These are phyloP conservation scores for Trichaptum fuscoviolaceum DNA, from an alignment of 768 basidiomycete species.

Conservation along the genomic window DNA sequence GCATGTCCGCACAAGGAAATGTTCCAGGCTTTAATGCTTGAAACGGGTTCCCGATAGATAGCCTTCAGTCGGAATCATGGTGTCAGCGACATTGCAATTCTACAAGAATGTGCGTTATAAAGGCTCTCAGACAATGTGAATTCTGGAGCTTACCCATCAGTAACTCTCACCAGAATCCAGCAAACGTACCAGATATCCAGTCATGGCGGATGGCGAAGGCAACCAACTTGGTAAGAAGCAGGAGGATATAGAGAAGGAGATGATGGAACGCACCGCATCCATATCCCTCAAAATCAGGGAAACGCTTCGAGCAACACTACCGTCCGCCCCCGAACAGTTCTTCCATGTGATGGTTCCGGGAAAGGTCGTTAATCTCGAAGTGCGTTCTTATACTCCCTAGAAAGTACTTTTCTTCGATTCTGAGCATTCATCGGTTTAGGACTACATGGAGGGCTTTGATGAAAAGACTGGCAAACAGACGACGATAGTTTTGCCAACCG, in stretches of 20 bases:
- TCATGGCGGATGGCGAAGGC: no score
- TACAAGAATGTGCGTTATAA: no score
- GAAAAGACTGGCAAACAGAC: not conserved
- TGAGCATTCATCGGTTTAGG: not conserved
- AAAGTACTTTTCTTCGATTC: not conserved
- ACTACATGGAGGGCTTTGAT: not conserved
- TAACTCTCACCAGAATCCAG: no score
- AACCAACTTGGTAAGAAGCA: no score
- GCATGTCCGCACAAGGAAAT: no score
- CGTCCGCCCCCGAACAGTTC: not conserved
- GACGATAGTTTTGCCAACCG: not conserved
- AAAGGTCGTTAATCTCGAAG: not conserved
- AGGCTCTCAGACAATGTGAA: no score
- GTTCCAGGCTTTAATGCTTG: no score
- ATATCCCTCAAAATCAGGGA: not conserved
- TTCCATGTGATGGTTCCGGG: not conserved
- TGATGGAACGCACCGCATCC: not conserved
- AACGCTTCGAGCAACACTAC: not conserved
- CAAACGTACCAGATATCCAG: no score
- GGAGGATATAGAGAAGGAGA: not conserved
- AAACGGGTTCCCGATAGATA: no score
- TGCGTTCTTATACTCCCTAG: not conserved
- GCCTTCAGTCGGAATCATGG: no score
- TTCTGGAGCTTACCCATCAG: no score
- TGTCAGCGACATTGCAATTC: no score